Conservation (phyloP, 164 flowering plant species). For the Magnolia changhungtana region DNA sequence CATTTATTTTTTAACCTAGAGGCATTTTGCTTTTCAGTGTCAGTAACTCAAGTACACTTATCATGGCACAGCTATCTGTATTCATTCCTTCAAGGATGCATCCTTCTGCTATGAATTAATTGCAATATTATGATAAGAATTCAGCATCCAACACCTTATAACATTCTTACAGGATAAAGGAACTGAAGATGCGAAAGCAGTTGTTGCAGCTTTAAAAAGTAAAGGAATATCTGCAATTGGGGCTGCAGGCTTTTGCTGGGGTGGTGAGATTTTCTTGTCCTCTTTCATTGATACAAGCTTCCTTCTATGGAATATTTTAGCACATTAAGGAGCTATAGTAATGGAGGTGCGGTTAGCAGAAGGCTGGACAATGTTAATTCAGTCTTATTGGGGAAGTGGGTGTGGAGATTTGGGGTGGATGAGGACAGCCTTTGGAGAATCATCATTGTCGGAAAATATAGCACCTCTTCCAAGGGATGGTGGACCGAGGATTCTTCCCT, state of each 20-base stretch:
- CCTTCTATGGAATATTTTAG: not conserved
- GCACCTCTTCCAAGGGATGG: no score
- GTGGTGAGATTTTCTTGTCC: constrained; percentile 39
- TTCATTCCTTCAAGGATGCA: not conserved
- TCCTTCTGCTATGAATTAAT: not conserved
- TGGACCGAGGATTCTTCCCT: no score
- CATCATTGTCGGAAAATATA: no score
- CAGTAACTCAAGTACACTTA: not conserved
- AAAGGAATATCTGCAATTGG: constrained; percentile 53
- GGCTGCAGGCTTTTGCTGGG: constrained; percentile 76
- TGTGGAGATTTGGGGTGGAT: no score
- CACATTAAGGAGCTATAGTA: not conserved
- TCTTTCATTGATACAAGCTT: not conserved
- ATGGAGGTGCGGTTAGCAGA: no score
- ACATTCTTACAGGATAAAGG: constrained; percentile 44
- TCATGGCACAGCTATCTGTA: not conserved
- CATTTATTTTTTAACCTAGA: not conserved
- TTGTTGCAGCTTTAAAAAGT: constrained; percentile 51
- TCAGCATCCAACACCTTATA: not conserved
- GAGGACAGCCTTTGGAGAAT: no score
- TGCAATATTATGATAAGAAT: not conserved
- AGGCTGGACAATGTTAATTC: not conserved
- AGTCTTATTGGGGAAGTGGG: not conserved
- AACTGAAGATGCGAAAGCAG: constrained; percentile 52
- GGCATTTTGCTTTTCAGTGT: not conserved